Percentiles rank a stretch among this genome's conserved stretches.
These are phyloP conservation scores for Microdochium nivale DNA, from an alignment of 2,329 filamentous ascomycete genomes.

Conservation along the genomic window DNA sequence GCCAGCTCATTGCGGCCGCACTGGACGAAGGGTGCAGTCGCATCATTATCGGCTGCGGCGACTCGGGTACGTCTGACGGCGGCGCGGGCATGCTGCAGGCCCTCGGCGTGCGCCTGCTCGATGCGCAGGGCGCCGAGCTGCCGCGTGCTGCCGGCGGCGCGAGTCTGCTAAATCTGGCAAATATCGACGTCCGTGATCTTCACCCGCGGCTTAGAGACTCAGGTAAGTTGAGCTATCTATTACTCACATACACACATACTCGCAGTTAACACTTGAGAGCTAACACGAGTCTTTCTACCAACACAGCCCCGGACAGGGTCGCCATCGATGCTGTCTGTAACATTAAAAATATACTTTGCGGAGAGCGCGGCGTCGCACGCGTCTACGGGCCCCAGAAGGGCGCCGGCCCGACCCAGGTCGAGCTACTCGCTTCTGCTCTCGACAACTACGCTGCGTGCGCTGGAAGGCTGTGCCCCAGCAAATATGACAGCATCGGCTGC, in stretches of 20 bases:
- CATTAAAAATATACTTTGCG: conserved; percentile 41
- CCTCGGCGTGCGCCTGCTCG: conserved; percentile 34
- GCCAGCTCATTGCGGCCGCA: conserved; percentile 35
- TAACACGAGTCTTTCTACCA: background rate
- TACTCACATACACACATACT: background rate
- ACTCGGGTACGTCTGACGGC: conserved; percentile 45
- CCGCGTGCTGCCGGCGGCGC: conserved; percentile 30
- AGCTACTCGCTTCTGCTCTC: conserved; percentile 31
- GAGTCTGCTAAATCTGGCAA: conserved; percentile 24
- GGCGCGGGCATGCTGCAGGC: conserved; percentile 46
- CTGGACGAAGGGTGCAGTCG: conserved; percentile 33
- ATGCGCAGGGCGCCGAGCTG: conserved; percentile 24
- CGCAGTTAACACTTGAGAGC: background rate
- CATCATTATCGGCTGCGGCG: conserved; percentile 42
- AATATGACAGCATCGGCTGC: conserved; percentile 25
- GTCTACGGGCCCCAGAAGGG: conserved; percentile 45
- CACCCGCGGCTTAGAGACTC: conserved; percentile 24
- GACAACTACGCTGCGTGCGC: conserved; percentile 29
- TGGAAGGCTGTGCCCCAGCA: conserved; percentile 9
- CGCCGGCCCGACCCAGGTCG: conserved; percentile 31
- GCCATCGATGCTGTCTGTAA: conserved; percentile 41
- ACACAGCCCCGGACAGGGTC: conserved; percentile 7
- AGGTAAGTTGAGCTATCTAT: background rate
- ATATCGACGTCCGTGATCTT: conserved; percentile 27
- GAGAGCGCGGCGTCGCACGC: conserved; percentile 35